Evolutionary conservation across 495 filamentous ascomycete genomes (phyloP).

Genomic region (Amniculicola lignicola): DNA sequence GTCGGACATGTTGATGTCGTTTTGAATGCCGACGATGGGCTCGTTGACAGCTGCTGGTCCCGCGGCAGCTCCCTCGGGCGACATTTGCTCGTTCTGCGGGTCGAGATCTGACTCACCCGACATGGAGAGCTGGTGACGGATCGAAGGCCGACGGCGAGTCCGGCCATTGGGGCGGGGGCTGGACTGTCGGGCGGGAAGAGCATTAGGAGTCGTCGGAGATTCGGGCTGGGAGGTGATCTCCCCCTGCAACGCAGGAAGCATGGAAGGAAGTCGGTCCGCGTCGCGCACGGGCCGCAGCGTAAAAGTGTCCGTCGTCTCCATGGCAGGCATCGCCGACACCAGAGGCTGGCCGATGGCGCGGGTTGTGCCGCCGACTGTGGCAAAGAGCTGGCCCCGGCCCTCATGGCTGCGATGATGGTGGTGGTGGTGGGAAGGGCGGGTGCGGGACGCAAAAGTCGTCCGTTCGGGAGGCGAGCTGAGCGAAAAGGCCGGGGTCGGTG

Average conservation of each 20-base stretch:
- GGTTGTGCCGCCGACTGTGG: constrained; percentile 19
- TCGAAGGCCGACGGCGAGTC: constrained; percentile 65
- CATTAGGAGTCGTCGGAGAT: constrained; percentile 87
- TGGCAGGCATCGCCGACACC: constrained; percentile 46
- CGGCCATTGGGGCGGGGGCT: constrained; percentile 36
- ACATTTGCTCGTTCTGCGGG: constrained; percentile 69
- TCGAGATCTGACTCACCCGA: constrained; percentile 80
- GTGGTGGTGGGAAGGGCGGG: constrained; percentile 59
- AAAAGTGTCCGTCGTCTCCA: constrained; percentile 73
- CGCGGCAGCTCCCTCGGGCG: constrained; percentile 54
- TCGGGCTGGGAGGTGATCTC: constrained; percentile 82
- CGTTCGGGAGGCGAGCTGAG: constrained; percentile 74
- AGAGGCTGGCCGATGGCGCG: constrained; percentile 38
- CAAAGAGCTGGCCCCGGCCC: constrained; percentile 47
- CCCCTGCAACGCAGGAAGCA: constrained; percentile 68
- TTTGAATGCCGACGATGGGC: constrained; percentile 72
- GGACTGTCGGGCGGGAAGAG: constrained; percentile 45
- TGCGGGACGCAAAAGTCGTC: constrained; percentile 60
- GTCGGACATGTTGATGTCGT: constrained; percentile 45
- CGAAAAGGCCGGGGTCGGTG: constrained; percentile 62
- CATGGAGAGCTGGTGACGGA: constrained; percentile 81
- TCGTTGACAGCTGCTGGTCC: constrained; percentile 60
- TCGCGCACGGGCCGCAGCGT: constrained; percentile 76
- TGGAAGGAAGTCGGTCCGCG: constrained; percentile 79
- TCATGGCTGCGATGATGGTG: constrained; percentile 61